A percentile compares a stretch with the other conserved stretches of the same genome.
phyloP scores from a whole-genome alignment of 78 protist genomes.

The Dictyostelium purpureum region DNA sequence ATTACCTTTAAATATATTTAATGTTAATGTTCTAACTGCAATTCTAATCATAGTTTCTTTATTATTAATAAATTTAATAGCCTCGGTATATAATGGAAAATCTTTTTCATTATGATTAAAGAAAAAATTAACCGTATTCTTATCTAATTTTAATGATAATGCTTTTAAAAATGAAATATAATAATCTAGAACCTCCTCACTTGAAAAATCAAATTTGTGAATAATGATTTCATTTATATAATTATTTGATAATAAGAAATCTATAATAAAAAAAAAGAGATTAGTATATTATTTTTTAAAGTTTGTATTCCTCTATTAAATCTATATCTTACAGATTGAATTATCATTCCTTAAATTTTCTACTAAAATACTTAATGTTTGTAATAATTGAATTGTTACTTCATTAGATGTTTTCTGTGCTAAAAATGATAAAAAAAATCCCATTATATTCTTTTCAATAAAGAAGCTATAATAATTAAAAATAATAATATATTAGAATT shows the following conservation, averaged over 20 bases:
- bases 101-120: conserved; percentile 86
- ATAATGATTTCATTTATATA: conserved; percentile 88
- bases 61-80: conserved; percentile 94
- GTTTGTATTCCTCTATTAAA: no score
- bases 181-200: conserved; percentile 92
- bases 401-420: conserved; percentile 69
- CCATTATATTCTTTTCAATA: conserved; percentile 83
- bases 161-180: conserved; percentile 93
- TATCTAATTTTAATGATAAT: conserved; percentile 87
- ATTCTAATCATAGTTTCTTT: conserved; percentile 92
- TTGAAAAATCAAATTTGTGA: conserved; percentile 87
- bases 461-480: conserved; percentile 68
- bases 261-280: neutral
- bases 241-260: conserved; percentile 89
- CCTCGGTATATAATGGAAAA: conserved; percentile 95
- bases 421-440: conserved; percentile 50
- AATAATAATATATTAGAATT: neutral
- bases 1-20: conserved; percentile 88
- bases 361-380: conserved; percentile 89
- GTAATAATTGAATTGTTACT: conserved; percentile 85
- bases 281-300: neutral
- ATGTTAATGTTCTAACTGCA: conserved; percentile 93
- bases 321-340: conserved; percentile 80
- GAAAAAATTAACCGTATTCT: conserved; percentile 89
- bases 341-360: conserved; percentile 82